Evolutionary conservation across 352 stramenopile species (phyloP), one percentile per base, ranked within the genome.

Genomic region (Pythium grandisporangium): DNA sequence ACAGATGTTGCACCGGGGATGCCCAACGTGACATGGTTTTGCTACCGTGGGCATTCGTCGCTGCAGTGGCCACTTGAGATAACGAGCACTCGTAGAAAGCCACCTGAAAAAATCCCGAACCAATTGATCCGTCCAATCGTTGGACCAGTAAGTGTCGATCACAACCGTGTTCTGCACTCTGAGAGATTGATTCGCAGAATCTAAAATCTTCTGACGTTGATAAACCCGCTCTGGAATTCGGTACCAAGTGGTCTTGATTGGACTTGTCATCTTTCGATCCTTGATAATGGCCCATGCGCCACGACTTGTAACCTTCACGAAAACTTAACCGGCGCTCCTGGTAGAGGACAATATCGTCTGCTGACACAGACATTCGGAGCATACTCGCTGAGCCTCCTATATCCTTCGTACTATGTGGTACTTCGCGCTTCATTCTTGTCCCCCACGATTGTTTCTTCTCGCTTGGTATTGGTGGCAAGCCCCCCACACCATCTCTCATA

Each of bases 1-100:
- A n/a, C n/a, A n/a, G n/a, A n/a, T n/a, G n/a, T n/a, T n/a, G n/a
- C n/a, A n/a, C n/a, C n/a, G n/a, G n/a, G n/a, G n/a, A n/a, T n/a
- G n/a, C n/a, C n/a, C n/a, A n/a, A n/a, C n/a, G n/a, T n/a, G n/a
- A n/a, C n/a, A n/a, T n/a, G n/a, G n/a, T n/a, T n/a, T n/a, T 51
- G 10, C 57, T 54, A 20, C 57, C 49, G 26, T 51, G 58, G n/a
- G 46, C 53, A 23, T 72, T 48, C 3, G 61, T 57, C 11, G 70
- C 47, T 23, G 71, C 57, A 3, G 55, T 61, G 2, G 72, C 70
- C 6, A 90, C 48, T n/a, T 61, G 60, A n/a, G 60, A 55, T 6
- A 90, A 42, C 4, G 76, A 89, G 38, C 78, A 91, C 49, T 94
- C 81, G 33, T 92, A 92, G 40, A 94, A 92, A 7, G 77, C 71